Evolutionary conservation across 1,284 basidiomycete genomes (phyloP), one percentile per base, ranked within the genome.

Genomic region (Sutorius eximius): DNA sequence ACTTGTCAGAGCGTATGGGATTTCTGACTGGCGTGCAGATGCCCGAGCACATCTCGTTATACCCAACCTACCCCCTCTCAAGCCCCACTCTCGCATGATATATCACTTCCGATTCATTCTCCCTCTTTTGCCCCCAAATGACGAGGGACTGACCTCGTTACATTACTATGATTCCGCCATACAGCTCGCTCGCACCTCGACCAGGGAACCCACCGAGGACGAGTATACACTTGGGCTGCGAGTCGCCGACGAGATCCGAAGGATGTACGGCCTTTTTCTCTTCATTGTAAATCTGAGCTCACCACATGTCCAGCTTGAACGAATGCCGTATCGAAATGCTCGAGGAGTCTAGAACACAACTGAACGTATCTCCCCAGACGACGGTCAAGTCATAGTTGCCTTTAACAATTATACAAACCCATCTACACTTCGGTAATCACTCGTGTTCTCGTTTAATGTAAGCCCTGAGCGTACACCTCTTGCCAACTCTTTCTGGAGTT

Each of bases 141-240:
- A 82, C 29, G 78, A 83, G 48, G 84, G 83, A 12, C 69, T 87
- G 41, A 81, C 87, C 12, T 74, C 81, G 0, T 67, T 91, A 46
- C 83, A 90, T 72, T 83, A 87, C 59, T 93, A 91, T 64, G 86
- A 89, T 58, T 82, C 84, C 44, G 85, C 85, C 1, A 80, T 94
- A 42, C 89, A 93, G 63, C 76, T 88, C n/a, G 90, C 85, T 22
- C 78, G 86, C 32, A 85, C 86, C 59, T 80, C 82, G 0, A 75
- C 77, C 3, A 71, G 75, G 45, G 89, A 91, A 61, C 83, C 87
- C 30, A 81, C 78, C 0, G 86, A 91, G 67, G 75, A 73, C 45
- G 91, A 93, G 68, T 93, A 86, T 61, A 75, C 79, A 50, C 70
- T 81, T 5, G 88, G 86, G 2, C 79, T 91, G 64, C 75, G 77